Percentiles rank a stretch among this genome's conserved stretches.
Conservation (phyloP, 2,329 filamentous ascomycete species). For the Teratosphaeria gauchensis region DNA sequence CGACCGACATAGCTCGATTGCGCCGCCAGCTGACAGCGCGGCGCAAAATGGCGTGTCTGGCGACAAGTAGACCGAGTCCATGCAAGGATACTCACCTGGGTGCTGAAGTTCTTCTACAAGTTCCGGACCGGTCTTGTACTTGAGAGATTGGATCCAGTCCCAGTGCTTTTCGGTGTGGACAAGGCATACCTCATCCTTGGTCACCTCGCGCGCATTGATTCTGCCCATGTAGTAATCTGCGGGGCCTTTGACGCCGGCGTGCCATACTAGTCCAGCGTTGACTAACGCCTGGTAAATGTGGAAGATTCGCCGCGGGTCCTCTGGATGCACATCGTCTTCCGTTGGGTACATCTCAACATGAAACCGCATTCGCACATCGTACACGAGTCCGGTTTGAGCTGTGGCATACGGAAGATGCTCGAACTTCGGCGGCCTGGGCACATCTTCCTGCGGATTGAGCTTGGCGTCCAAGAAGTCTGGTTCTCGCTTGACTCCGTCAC, state of each 20-base stretch:
- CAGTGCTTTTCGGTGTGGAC: slow-evolving; percentile 73
- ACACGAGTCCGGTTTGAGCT: slow-evolving; percentile 43
- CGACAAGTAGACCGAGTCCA: slow-evolving; percentile 37
- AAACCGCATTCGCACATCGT: slow-evolving; percentile 91
- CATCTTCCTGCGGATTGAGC: slow-evolving; percentile 14
- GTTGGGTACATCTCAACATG: slow-evolving; percentile 61
- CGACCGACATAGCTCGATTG: slow-evolving; percentile 92
- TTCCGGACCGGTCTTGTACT: slow-evolving; percentile 27
- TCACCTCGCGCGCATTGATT: slow-evolving; percentile 70
- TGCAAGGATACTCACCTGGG: slow-evolving; percentile 43
- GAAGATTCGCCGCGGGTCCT: slow-evolving; percentile 86
- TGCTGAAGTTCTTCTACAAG: slow-evolving; percentile 48
- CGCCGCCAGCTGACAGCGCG: slow-evolving; percentile 76
- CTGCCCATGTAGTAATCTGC: slow-evolving; percentile 50
- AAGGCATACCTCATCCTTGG: slow-evolving; percentile 65
- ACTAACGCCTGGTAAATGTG: slow-evolving; percentile 87
- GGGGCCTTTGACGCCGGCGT: slow-evolving; percentile 30
- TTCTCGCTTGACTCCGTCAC: slow-evolving; percentile 12
- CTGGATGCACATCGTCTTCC: slow-evolving; percentile 70
- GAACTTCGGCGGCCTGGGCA: slow-evolving; percentile 25
- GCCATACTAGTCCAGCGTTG: slow-evolving; percentile 56
- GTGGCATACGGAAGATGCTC: slow-evolving; percentile 28
- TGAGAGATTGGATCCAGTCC: slow-evolving; percentile 59
- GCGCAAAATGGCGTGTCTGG: slow-evolving; percentile 51
- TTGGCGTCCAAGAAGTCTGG: slow-evolving; percentile 7